Evolutionary conservation across 2,329 filamentous ascomycete species (phyloP).

Genomic region (Botrytis paeoniae): DNA sequence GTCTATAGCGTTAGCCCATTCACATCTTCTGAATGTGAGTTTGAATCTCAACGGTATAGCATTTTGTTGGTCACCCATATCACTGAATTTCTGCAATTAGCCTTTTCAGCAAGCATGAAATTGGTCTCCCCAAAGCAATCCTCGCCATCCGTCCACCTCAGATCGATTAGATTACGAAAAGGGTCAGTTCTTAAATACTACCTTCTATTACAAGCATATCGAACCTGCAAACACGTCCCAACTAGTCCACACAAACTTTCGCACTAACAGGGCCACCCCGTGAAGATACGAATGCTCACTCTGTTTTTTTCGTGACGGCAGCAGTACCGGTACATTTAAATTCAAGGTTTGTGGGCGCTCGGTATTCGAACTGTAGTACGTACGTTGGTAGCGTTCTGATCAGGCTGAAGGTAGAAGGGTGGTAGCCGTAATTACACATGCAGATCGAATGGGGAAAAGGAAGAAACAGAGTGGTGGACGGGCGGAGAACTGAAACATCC

Average conservation of each 20-base stretch:
- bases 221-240: neutral
- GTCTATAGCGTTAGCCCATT: neutral
- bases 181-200: neutral
- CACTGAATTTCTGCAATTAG: neutral
- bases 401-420: neutral
- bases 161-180: neutral
- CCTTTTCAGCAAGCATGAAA: neutral
- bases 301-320: neutral
- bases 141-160: neutral
- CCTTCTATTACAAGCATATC: neutral
- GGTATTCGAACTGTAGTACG: neutral
- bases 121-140: neutral
- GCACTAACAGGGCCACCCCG: neutral
- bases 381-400: neutral
- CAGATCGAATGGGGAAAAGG: constrained; percentile 1
- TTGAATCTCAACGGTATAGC: neutral
- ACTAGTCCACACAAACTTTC: neutral
- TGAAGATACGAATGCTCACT: neutral
- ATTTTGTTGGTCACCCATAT: neutral
- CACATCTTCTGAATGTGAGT: neutral
- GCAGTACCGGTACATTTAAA: neutral
- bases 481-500: neutral
- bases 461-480: neutral
- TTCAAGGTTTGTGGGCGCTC: neutral
- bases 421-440: neutral